A percentile compares a stretch with the other conserved stretches of the same genome.
Evolutionary conservation across 192 early-diverging fungal genomes (phyloP).

Genomic region (Lunasporangiospora selenospora): DNA sequence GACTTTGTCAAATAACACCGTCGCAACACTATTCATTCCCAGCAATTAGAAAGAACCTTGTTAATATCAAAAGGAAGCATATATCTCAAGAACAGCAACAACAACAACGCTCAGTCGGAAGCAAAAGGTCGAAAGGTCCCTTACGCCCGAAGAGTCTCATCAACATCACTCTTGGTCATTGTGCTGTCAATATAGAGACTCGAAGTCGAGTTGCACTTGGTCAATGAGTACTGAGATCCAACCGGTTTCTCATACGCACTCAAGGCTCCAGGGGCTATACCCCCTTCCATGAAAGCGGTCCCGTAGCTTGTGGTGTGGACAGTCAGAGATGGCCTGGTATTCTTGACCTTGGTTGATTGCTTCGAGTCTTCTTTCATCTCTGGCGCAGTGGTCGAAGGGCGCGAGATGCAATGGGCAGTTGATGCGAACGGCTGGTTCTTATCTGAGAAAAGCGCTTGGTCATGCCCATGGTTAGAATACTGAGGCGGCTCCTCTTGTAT

Average conservation of each 20-base stretch:
- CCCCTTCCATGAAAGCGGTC: slow-evolving; percentile 1
- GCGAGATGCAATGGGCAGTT: too few relatives aligned
- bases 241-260: slow-evolving; percentile 22
- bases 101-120: too few relatives aligned
- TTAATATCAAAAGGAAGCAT: too few relatives aligned
- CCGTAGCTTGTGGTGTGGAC: slow-evolving; percentile 13
- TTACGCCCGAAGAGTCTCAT: slow-evolving; percentile 43
- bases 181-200: slow-evolving; percentile 47
- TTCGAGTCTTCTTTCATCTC: too few relatives aligned
- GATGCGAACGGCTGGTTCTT: too few relatives aligned
- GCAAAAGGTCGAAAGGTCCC: not conserved
- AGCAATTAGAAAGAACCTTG: not conserved
- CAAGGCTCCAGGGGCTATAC: slow-evolving; percentile 30
- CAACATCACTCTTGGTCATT: slow-evolving; percentile 44
- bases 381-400: too few relatives aligned
- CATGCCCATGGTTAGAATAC: slow-evolving; percentile 8
- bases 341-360: not conserved
- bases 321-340: slow-evolving; percentile 10
- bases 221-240: slow-evolving; percentile 29
- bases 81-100: too few relatives aligned
- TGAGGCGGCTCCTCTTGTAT: slow-evolving; percentile 13
- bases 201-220: slow-evolving; percentile 44
- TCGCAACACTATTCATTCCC: slow-evolving; percentile 15
- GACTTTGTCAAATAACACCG: slow-evolving; percentile 33
- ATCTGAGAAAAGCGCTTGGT: not conserved